These are phyloP conservation scores for Tothia fuscella DNA, from an alignment of 2,329 filamentous ascomycete genomes.

Conservation along the genomic window DNA sequence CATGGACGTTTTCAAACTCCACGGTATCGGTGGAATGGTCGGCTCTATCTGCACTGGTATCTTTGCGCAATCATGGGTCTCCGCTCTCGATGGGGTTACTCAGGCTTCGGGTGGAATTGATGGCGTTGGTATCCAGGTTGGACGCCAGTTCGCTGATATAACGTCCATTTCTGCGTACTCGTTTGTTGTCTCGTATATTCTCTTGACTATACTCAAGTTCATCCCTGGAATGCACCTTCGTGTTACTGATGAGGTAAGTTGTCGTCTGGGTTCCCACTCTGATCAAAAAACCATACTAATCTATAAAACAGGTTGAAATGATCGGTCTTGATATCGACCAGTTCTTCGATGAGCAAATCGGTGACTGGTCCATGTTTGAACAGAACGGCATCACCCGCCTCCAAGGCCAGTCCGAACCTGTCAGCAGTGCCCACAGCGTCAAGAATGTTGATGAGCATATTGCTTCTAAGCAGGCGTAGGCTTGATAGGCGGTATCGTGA, in stretches of 20 bases:
- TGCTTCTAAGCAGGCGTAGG: no score
- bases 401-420: background rate
- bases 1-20: constrained; percentile 48
- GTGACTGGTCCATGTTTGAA: constrained; percentile 34
- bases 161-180: constrained; percentile 41
- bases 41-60: constrained; percentile 47
- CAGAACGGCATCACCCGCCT: constrained; percentile 5
- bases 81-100: constrained; percentile 38
- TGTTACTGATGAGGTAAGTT: constrained; percentile 42
- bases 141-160: constrained; percentile 45
- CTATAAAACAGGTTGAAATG: no score
- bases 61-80: constrained; percentile 39
- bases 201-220: constrained; percentile 42
- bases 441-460: background rate
- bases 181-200: constrained; percentile 39
- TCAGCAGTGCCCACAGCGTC: background rate
- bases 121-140: constrained; percentile 43
- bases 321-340: constrained; percentile 43
- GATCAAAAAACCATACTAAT: no score
- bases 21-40: constrained; percentile 45
- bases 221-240: constrained; percentile 43
- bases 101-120: constrained; percentile 40
- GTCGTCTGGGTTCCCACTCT: no score
- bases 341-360: constrained; percentile 46
- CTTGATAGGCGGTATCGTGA: no score